Conservation (phyloP, 768 basidiomycete species). For the Trametes sanguinea region DNA sequence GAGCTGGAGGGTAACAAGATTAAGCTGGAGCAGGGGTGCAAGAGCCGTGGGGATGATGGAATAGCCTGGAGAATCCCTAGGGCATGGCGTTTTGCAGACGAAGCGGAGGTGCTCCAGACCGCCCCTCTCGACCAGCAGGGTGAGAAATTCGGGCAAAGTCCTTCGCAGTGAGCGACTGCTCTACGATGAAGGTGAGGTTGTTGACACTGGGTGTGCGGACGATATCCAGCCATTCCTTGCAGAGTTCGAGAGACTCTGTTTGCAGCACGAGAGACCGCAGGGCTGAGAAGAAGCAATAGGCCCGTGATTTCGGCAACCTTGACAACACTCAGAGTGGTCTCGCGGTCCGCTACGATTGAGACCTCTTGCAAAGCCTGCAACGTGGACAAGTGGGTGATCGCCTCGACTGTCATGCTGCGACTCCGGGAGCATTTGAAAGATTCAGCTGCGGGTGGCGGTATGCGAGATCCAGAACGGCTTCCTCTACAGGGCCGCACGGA, state of each 20-base stretch:
- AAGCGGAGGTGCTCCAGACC: neutral
- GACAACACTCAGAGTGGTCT: neutral
- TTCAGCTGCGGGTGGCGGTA: conserved; percentile 6
- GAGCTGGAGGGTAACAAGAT: conserved; percentile 3
- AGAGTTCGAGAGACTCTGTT: neutral
- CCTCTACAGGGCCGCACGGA: neutral
- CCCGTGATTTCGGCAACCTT: neutral
- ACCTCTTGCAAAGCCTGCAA: conserved; percentile 4
- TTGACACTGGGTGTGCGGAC: neutral
- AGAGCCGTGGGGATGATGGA: conserved; percentile 7
- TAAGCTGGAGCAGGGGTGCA: conserved; percentile 12
- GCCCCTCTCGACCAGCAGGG: neutral
- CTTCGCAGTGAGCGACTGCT: neutral
- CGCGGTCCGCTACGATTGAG: neutral
- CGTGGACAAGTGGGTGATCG: conserved; percentile 1
- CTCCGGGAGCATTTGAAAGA: neutral
- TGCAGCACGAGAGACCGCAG: conserved; percentile 1
- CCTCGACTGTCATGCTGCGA: neutral
- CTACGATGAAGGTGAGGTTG: neutral
- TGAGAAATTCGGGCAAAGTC: conserved; percentile 7
- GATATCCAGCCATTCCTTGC: neutral
- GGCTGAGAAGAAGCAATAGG: conserved; percentile 3
- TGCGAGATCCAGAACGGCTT: neutral
- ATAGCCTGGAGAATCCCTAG: neutral
- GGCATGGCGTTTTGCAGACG: neutral